These are phyloP conservation scores for Cyclaneusma minus DNA, from an alignment of 2,329 filamentous ascomycete species.

Conservation along the genomic window DNA sequence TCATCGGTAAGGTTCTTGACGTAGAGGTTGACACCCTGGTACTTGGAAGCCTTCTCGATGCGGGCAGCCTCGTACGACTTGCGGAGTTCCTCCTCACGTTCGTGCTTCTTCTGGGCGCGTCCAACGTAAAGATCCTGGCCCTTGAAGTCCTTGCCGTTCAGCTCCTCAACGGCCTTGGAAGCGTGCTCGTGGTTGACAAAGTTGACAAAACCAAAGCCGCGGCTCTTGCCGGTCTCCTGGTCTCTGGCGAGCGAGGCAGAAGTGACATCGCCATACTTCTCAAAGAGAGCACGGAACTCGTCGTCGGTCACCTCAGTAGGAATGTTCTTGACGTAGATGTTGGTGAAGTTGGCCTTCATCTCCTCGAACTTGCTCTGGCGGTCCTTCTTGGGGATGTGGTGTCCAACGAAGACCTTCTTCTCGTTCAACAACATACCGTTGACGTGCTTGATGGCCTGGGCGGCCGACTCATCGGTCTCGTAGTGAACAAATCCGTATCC, in stretches of 20 bases:
- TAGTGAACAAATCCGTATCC: conserved; percentile 99
- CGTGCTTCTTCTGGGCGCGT: conserved; percentile 99
- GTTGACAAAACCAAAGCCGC: conserved; percentile 93
- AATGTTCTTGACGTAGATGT: conserved; percentile 99
- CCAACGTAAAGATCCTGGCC: conserved; percentile 95
- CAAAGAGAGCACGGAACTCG: conserved; percentile 86
- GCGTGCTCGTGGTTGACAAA: conserved; percentile 85
- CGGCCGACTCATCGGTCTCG: conserved; percentile 94
- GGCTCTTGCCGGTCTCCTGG: conserved; percentile 70
- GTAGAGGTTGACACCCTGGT: conserved; percentile 98
- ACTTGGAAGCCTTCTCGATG: conserved; percentile 97
- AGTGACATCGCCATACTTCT: conserved; percentile 85
- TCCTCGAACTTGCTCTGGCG: conserved; percentile 99
- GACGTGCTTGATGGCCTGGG: conserved; percentile 96
- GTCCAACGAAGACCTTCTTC: conserved; percentile 99
- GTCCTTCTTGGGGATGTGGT: conserved; percentile 99
- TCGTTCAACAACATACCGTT: conserved; percentile 99
- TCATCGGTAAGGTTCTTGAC: conserved; percentile 98
- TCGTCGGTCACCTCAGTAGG: conserved; percentile 73
- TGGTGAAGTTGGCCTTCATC: conserved; percentile 99
- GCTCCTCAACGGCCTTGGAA: conserved; percentile 70
- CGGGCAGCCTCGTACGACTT: conserved; percentile 97
- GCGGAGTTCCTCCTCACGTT: conserved; percentile 97
- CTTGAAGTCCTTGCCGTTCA: conserved; percentile 85
- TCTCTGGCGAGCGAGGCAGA: conserved; percentile 89